A percentile compares a stretch with the other conserved stretches of the same genome.
These are phyloP conservation scores for Aspergillus ibericus DNA, from an alignment of 2,329 filamentous ascomycete species.

Conservation along the genomic window DNA sequence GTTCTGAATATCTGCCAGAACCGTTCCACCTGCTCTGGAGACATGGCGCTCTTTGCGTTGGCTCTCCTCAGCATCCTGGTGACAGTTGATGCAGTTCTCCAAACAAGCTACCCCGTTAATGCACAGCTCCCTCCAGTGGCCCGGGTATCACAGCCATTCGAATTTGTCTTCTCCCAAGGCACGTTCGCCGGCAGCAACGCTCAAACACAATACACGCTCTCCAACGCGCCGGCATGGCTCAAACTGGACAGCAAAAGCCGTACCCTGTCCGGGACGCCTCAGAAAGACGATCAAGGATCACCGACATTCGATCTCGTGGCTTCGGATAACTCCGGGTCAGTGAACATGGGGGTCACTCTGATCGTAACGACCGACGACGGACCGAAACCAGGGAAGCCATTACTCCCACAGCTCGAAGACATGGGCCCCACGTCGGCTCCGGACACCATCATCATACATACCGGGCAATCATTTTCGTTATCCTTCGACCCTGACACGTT, in stretches of 20 bases:
- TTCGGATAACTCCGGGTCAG: conserved; percentile 64
- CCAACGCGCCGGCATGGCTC: conserved; percentile 70
- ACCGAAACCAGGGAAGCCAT: conserved; percentile 34
- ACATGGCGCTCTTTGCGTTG: conserved; percentile 30
- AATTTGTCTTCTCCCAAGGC: conserved; percentile 48
- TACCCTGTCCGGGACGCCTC: conserved; percentile 70
- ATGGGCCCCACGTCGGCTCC: conserved; percentile 41
- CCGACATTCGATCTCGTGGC: conserved; percentile 67
- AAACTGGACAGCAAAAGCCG: conserved; percentile 65
- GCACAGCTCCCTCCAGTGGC: conserved; percentile 81
- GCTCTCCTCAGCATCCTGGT: conserved; percentile 28
- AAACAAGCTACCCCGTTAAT: conserved; percentile 71
- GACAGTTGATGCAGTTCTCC: conserved; percentile 37
- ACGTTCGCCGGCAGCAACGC: conserved; percentile 66
- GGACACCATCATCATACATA: conserved; percentile 39
- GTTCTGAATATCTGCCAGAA: conserved; percentile 14
- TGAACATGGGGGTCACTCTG: conserved; percentile 66
- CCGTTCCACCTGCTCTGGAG: conserved; percentile 13
- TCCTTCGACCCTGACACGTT: conserved; percentile 71
- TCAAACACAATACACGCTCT: conserved; percentile 66
- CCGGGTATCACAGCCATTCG: conserved; percentile 58
- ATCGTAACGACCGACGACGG: conserved; percentile 60
- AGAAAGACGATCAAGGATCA: conserved; percentile 56
- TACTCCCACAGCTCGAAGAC: conserved; percentile 38
- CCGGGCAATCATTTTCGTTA: conserved; percentile 60